Base-by-base conservation (phyloP, 2,329 filamentous ascomycete genomes). In the Sclerotinia minor region DNA sequence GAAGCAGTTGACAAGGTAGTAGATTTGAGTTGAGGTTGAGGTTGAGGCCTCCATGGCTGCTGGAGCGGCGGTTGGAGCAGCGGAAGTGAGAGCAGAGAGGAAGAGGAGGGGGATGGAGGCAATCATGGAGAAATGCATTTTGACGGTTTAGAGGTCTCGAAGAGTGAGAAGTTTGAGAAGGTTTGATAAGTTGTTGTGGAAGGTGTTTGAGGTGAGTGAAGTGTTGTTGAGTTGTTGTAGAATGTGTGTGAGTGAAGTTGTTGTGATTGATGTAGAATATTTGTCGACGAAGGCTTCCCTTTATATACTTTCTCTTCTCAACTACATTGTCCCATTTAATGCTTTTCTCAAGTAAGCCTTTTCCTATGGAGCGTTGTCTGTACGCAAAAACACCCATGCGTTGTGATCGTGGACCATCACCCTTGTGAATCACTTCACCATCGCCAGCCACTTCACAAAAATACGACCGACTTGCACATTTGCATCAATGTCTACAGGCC, bases 1-100 rank as follows among this genome's bases (percentile, higher is more conserved):
- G 57, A 67, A 64, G 50, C 65, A 68, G 59, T 68, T 68, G 41
- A 57, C 58, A 32, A 68, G 66, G 38, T 68, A 68, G n/a, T 57
- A 68, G 35, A 65, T 58, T 32, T 65, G 53, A 21, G 64, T 49
- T 29, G 41, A 21, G 35, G 41, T 21, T 3, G 21, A 13, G 38
- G 38, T 11, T n/a, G 49, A 17, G 15, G 64, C 53, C n/a, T 49
- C 64, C n/a, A 29, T 29, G 64, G 44, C 44, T 29, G 19, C 44
- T 66, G 54, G 32, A 21, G 29, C 44, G 45, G 64, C 24, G 7
- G 24, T 38, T 66, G 53, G 44, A 29, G 64, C 64, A 4, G 64
- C 64, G 7, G 64, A 66, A 35, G n/a, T n/a, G 6, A 66, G 41
- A n/a, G 64, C 45, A 13, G 64, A 66, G 32, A 66, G 54, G 32